These are phyloP conservation scores for Pseudonitzschia multiseries DNA, from an alignment of 108 stramenopile species.

Conservation along the genomic window DNA sequence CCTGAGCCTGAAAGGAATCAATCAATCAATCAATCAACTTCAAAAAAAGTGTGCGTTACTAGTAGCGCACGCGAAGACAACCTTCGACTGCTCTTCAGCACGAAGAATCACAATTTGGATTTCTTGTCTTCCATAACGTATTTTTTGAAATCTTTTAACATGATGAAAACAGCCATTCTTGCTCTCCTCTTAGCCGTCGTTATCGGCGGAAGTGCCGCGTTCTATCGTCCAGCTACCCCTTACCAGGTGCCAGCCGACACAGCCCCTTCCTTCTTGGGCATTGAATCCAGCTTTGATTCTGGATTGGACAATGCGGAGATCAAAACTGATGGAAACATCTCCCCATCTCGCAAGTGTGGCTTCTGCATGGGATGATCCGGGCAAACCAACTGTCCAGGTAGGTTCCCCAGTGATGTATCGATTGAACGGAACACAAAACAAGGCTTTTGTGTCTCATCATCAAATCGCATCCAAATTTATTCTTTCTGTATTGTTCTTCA, in stretches of 20 bases:
- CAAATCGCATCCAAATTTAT: not conserved
- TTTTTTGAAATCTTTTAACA: not conserved
- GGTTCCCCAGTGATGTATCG: not conserved
- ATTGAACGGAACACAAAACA: not conserved
- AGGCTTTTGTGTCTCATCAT: not conserved
- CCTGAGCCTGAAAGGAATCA: too few relatives aligned
- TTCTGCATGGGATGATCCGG: conserved; percentile 87
- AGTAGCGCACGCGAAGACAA: too few relatives aligned
- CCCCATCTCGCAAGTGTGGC: conserved; percentile 70
- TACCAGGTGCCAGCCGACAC: conserved; percentile 33
- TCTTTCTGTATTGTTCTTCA: not conserved
- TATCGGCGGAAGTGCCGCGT: conserved; percentile 37
- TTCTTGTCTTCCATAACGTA: not conserved
- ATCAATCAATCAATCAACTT: too few relatives aligned
- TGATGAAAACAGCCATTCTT: conserved; percentile 23
- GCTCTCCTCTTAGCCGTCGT: conserved; percentile 31
- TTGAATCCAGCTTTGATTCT: conserved; percentile 12
- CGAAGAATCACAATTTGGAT: too few relatives aligned
- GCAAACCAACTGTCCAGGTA: conserved; percentile 75
- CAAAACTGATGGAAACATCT: conserved; percentile 48
- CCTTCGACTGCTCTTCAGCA: too few relatives aligned
- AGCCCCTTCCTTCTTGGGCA: conserved; percentile 2
- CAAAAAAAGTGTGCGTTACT: too few relatives aligned
- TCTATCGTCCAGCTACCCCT: conserved; percentile 41
- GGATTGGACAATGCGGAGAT: conserved; percentile 53